Conservation (phyloP, 2,329 filamentous ascomycete genomes). For the Endothia cerciana region DNA sequence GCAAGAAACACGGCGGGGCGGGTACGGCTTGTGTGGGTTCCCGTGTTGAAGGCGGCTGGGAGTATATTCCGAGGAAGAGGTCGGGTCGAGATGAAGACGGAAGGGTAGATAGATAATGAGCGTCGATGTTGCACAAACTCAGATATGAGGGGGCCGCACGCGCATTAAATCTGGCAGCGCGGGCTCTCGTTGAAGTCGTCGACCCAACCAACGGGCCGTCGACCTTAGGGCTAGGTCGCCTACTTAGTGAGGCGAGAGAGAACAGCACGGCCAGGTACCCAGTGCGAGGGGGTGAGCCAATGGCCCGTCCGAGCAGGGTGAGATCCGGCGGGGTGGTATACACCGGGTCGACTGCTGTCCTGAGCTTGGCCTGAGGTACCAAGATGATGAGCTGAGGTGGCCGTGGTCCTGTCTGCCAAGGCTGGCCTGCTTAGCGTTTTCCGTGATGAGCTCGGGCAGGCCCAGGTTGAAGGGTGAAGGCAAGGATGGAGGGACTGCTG, state of each 20-base stretch:
- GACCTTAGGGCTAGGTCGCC: background rate
- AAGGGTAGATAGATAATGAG: background rate
- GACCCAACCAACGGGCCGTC: background rate
- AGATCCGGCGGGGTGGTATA: slow-evolving; percentile 5
- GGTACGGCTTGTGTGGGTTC: background rate
- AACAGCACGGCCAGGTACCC: background rate
- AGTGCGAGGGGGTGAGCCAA: background rate
- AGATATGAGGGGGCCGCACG: background rate
- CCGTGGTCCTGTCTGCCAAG: background rate
- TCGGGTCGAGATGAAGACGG: background rate
- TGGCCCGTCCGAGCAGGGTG: background rate
- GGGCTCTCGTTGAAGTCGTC: background rate
- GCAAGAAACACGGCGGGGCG: background rate
- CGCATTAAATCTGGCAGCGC: slow-evolving; percentile 5
- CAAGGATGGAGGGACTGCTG: background rate
- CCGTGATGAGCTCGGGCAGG: background rate
- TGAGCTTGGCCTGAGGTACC: background rate
- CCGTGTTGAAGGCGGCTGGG: background rate
- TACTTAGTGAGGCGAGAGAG: background rate
- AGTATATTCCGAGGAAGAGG: background rate
- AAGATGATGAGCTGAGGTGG: background rate
- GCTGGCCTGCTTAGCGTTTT: background rate
- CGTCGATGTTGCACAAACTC: background rate
- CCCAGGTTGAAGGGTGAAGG: background rate
- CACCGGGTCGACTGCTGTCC: background rate